Percentiles rank a stretch among this genome's conserved stretches.
These are phyloP conservation scores for Yamadazyma atmosphaerica DNA, from an alignment of 1,139 yeast genomes.

Conservation along the genomic window DNA sequence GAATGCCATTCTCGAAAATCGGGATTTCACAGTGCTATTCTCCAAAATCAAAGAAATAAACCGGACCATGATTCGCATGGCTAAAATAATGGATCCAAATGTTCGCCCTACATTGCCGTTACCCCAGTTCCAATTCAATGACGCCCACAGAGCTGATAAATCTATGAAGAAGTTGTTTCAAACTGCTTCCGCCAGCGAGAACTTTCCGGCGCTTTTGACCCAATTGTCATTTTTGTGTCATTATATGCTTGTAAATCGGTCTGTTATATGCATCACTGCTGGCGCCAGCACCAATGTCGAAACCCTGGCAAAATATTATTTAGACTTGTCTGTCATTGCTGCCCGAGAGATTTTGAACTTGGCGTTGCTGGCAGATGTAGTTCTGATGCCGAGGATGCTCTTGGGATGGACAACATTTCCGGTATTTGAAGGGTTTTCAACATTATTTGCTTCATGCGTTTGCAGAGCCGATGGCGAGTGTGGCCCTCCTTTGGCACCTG, in stretches of 20 bases:
- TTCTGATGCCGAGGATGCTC: conserved; percentile 21
- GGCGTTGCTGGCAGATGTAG: conserved; percentile 18
- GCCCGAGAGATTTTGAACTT: conserved; percentile 34
- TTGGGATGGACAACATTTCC: conserved; percentile 33
- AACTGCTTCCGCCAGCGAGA: not conserved
- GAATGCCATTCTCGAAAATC: conserved; percentile 12
- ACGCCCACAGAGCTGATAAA: conserved; percentile 7
- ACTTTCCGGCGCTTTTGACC: conserved; percentile 21
- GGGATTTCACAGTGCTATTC: conserved; percentile 8
- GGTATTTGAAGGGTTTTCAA: conserved; percentile 34
- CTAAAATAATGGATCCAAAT: conserved; percentile 20
- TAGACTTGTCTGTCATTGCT: conserved; percentile 26
- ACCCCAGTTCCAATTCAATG: conserved; percentile 4
- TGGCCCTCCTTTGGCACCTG: too few relatives aligned
- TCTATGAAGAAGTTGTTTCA: not conserved
- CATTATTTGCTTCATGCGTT: conserved; percentile 28
- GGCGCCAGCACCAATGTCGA: too few relatives aligned
- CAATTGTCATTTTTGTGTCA: conserved; percentile 29
- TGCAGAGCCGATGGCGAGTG: conserved; percentile 14
- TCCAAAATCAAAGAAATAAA: conserved; percentile 14
- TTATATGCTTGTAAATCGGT: conserved; percentile 32
- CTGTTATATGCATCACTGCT: too few relatives aligned
- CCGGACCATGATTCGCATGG: conserved; percentile 17
- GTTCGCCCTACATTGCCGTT: conserved; percentile 16
- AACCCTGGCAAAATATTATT: conserved; percentile 9